A percentile compares a stretch with the other conserved stretches of the same genome.
phyloP scores from a whole-genome alignment of 2,329 filamentous ascomycete species.

The Botrytis cinerea region DNA sequence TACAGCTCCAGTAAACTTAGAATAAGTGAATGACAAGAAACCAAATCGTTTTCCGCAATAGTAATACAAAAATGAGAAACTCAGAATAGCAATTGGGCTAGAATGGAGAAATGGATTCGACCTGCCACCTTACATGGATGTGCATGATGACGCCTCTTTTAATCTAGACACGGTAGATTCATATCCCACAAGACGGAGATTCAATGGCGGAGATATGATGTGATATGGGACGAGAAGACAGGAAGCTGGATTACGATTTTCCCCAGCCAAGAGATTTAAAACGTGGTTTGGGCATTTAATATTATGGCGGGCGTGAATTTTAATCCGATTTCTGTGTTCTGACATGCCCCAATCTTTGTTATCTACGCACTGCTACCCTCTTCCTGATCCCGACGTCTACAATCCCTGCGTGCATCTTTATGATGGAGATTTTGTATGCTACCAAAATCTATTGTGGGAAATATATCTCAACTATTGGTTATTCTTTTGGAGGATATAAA shows the following conservation, averaged over 20 bases:
- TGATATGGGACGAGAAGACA: background rate
- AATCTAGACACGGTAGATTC: background rate
- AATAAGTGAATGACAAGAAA: background rate
- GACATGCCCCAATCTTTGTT: background rate
- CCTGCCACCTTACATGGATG: constrained; percentile 11
- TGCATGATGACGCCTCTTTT: background rate
- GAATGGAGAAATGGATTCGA: background rate
- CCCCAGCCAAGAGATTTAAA: constrained; percentile 1
- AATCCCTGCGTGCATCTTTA: constrained; percentile 15
- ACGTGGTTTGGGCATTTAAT: constrained; percentile 1
- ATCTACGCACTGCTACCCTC: background rate
- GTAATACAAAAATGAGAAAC: background rate
- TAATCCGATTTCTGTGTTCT: background rate
- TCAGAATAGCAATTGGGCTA: background rate
- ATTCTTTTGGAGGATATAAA: background rate
- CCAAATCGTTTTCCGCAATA: background rate
- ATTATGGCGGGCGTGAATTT: background rate
- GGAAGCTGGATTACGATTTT: background rate
- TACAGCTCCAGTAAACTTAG: background rate
- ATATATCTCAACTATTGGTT: background rate
- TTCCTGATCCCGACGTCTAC: background rate
- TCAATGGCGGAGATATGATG: background rate
- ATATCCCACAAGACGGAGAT: background rate
- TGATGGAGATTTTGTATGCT: background rate
- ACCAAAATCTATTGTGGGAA: background rate